phyloP scores from a whole-genome alignment of 768 basidiomycete species.

The Boletus fagicola region DNA sequence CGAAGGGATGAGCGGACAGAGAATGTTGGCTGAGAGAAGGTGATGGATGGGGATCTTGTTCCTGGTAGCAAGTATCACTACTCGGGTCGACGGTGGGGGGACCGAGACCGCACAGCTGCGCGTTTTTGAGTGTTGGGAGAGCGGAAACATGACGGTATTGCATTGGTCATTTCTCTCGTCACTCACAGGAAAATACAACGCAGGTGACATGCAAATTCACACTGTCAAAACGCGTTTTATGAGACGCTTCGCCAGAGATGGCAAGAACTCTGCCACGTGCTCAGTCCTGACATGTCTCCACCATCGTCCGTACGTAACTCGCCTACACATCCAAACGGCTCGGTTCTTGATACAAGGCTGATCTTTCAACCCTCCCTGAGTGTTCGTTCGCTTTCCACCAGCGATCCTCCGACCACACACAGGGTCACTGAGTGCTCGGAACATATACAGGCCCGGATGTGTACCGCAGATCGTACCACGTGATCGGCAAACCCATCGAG shows the following conservation, averaged over 20 bases:
- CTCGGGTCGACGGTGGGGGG: not conserved
- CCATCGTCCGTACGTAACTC: slow-evolving; percentile 2
- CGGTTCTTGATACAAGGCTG: not conserved
- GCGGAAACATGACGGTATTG: slow-evolving; percentile 22
- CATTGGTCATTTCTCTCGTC: slow-evolving; percentile 28
- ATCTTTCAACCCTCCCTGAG: not conserved
- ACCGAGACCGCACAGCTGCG: not conserved
- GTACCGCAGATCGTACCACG: not conserved
- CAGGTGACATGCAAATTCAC: slow-evolving; percentile 27
- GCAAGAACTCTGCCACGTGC: slow-evolving; percentile 28
- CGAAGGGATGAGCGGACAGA: not conserved
- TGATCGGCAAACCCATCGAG: not conserved
- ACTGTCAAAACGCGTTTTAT: slow-evolving; percentile 27
- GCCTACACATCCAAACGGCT: not conserved
- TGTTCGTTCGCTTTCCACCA: not conserved
- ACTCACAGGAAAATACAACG: slow-evolving; percentile 26
- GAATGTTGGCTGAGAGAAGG: slow-evolving; percentile 15
- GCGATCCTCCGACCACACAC: slow-evolving; percentile 3
- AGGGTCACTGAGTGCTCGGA: slow-evolving; percentile 4
- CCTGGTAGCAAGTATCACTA: slow-evolving; percentile 8
- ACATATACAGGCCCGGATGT: not conserved
- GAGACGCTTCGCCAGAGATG: slow-evolving; percentile 3
- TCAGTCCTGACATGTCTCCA: not conserved
- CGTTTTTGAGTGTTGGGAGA: slow-evolving; percentile 27
- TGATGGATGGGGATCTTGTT: slow-evolving; percentile 8